Conservation (phyloP, 805 yeast species). For the Cyberlindnera euphorbiiphila region DNA sequence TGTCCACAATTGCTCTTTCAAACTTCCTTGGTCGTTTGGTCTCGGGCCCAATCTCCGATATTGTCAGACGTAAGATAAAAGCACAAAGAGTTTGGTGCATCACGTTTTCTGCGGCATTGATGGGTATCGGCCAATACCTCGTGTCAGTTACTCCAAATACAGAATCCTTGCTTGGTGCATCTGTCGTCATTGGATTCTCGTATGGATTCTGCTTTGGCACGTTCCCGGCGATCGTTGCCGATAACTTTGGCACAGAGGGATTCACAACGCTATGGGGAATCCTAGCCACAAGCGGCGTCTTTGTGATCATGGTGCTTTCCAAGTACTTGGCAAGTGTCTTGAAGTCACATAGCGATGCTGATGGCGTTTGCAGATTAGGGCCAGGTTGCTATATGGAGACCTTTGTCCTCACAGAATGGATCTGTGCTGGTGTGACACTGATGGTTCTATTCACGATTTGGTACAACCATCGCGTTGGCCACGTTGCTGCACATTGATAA, state of each 20-base stretch:
- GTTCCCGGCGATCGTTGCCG: slow-evolving; percentile 74
- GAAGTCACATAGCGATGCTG: slow-evolving; percentile 39
- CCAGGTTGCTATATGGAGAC: slow-evolving; percentile 45
- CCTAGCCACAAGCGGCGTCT: slow-evolving; percentile 64
- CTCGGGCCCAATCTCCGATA: slow-evolving; percentile 65
- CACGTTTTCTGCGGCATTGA: slow-evolving; percentile 35
- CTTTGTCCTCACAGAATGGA: slow-evolving; percentile 29
- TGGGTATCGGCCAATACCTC: slow-evolving; percentile 35
- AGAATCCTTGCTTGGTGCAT: slow-evolving; percentile 43
- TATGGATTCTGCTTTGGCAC: slow-evolving; percentile 73
- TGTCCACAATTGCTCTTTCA: slow-evolving; percentile 58
- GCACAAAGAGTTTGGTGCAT: slow-evolving; percentile 68
- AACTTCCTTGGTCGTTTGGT: slow-evolving; percentile 62
- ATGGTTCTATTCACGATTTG: slow-evolving; percentile 17
- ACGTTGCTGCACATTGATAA: no score
- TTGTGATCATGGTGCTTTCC: slow-evolving; percentile 50
- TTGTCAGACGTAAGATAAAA: slow-evolving; percentile 45
- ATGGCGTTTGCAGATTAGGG: slow-evolving; percentile 43
- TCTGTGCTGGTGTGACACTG: slow-evolving; percentile 9
- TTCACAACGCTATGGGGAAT: slow-evolving; percentile 79
- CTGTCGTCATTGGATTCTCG: slow-evolving; percentile 56
- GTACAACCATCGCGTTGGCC: slow-evolving; percentile 15
- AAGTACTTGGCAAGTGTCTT: slow-evolving; percentile 53
- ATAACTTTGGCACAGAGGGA: slow-evolving; percentile 59
- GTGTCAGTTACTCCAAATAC: slow-evolving; percentile 35